phyloP scores from a whole-genome alignment of 768 basidiomycete species.

The Infundibulicybe gibba region DNA sequence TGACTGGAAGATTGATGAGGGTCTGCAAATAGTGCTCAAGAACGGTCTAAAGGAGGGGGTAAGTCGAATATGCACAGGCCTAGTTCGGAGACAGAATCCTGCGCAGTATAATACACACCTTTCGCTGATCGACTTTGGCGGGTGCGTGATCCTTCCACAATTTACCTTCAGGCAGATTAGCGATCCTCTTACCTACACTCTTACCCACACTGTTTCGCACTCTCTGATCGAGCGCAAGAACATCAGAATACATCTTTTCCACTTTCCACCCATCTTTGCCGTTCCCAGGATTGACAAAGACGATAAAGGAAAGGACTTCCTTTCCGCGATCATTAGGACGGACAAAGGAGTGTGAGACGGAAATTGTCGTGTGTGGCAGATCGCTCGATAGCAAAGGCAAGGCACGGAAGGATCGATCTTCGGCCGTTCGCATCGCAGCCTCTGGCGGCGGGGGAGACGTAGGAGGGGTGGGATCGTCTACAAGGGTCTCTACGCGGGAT shows the following conservation, averaged over 20 bases:
- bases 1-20: conserved; percentile 76
- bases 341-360: conserved; percentile 80
- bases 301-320: conserved; percentile 87
- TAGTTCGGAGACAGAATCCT: too few species aligned
- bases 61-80: conserved; percentile 3
- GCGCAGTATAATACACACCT: conserved; percentile 46
- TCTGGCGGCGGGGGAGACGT: conserved; percentile 14
- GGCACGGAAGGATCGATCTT: conserved; percentile 51
- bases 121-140: conserved; percentile 93
- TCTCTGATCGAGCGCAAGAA: conserved; percentile 81
- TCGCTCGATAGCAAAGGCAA: conserved; percentile 69
- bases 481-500: conserved; percentile 2
- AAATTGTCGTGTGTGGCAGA: conserved; percentile 66
- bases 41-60: conserved; percentile 42
- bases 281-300: conserved; percentile 67
- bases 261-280: conserved; percentile 78
- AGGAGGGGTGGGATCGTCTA: conserved; percentile 11
- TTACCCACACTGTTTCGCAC: conserved; percentile 67
- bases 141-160: conserved; percentile 98
- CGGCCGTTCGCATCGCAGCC: conserved; percentile 11
- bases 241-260: conserved; percentile 93
- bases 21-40: conserved; percentile 87
- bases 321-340: conserved; percentile 87
- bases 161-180: conserved; percentile 82
- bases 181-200: conserved; percentile 74